Evolutionary conservation across 257 asterid genomes (phyloP).

Genomic region (Jasminum sambac): DNA sequence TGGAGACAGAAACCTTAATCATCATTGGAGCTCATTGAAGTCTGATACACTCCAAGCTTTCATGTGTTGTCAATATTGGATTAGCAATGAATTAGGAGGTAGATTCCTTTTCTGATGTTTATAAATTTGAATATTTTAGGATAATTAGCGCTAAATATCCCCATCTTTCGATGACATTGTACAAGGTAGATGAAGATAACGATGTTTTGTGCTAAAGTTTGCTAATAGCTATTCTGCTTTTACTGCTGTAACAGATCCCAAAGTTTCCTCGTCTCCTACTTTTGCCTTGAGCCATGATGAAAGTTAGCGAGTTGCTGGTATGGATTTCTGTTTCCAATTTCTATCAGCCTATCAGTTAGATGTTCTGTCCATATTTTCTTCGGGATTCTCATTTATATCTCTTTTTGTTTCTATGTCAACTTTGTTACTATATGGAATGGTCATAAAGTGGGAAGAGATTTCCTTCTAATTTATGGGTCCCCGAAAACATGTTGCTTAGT

Average conservation of each 20-base stretch:
- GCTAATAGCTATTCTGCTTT: slow-evolving; percentile 25
- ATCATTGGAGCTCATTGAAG: slow-evolving; percentile 56
- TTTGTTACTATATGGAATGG: slow-evolving; percentile 5
- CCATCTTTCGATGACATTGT: too few species aligned
- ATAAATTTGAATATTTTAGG: slow-evolving; percentile 2
- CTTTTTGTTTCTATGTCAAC: not conserved
- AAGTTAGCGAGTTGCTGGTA: slow-evolving; percentile 31
- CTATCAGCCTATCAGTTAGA: slow-evolving; percentile 11
- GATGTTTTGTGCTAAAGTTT: not conserved
- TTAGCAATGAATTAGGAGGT: slow-evolving; percentile 66
- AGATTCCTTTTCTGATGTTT: slow-evolving; percentile 17
- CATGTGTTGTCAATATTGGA: slow-evolving; percentile 91
- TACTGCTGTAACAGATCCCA: slow-evolving; percentile 37
- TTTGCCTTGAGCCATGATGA: slow-evolving; percentile 41
- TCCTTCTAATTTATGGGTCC: slow-evolving; percentile 2
- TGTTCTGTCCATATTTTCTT: slow-evolving; percentile 11
- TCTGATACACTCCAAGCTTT: slow-evolving; percentile 78
- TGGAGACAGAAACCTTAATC: slow-evolving; percentile 54
- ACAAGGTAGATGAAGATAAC: too few species aligned
- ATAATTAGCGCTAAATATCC: too few species aligned
- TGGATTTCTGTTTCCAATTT: slow-evolving; percentile 19
- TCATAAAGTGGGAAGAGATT: slow-evolving; percentile 6
- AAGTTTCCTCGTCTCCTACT: slow-evolving; percentile 26
- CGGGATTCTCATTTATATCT: not conserved
- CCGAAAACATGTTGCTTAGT: not conserved